phyloP scores from a whole-genome alignment of 2,329 filamentous ascomycete species.

The Fusarium armeniacum region DNA sequence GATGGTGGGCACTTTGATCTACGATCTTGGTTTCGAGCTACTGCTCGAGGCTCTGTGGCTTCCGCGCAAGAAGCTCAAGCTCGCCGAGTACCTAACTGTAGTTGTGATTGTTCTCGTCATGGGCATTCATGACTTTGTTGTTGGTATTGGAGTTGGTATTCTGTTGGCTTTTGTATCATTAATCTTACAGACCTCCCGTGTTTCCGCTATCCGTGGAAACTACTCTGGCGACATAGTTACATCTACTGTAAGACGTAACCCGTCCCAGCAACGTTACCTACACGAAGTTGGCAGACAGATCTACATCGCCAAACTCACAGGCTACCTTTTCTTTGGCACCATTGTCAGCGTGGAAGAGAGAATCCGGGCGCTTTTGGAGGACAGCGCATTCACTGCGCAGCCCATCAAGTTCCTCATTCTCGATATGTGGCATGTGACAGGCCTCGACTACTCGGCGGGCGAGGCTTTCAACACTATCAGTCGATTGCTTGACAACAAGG shows the following conservation, averaged over 20 bases:
- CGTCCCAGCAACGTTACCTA: conserved; percentile 88
- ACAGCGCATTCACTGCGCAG: conserved; percentile 80
- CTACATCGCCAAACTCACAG: conserved; percentile 89
- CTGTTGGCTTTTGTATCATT: conserved; percentile 91
- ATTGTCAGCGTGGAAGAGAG: conserved; percentile 95
- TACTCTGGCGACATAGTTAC: conserved; percentile 91
- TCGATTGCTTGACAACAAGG: conserved; percentile 81
- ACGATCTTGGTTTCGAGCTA: conserved; percentile 92
- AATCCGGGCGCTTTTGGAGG: conserved; percentile 84
- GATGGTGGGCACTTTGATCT: conserved; percentile 96
- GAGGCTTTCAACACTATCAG: conserved; percentile 96
- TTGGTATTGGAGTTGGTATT: conserved; percentile 92
- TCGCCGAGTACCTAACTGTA: conserved; percentile 90
- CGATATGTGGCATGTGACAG: conserved; percentile 89
- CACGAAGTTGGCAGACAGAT: conserved; percentile 89
- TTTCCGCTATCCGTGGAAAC: conserved; percentile 89
- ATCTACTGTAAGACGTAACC: conserved; percentile 92
- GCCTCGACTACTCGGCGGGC: conserved; percentile 94
- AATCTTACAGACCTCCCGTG: conserved; percentile 90
- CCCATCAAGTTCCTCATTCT: conserved; percentile 92
- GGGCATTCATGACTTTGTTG: conserved; percentile 96
- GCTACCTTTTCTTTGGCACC: conserved; percentile 98
- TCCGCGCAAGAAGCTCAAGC: conserved; percentile 88
- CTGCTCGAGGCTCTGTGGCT: conserved; percentile 89
- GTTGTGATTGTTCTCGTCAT: conserved; percentile 92